Percentiles rank a stretch among this genome's conserved stretches.
These are phyloP conservation scores for Diaporthe citri DNA, from an alignment of 2,329 filamentous ascomycete species.

Conservation along the genomic window DNA sequence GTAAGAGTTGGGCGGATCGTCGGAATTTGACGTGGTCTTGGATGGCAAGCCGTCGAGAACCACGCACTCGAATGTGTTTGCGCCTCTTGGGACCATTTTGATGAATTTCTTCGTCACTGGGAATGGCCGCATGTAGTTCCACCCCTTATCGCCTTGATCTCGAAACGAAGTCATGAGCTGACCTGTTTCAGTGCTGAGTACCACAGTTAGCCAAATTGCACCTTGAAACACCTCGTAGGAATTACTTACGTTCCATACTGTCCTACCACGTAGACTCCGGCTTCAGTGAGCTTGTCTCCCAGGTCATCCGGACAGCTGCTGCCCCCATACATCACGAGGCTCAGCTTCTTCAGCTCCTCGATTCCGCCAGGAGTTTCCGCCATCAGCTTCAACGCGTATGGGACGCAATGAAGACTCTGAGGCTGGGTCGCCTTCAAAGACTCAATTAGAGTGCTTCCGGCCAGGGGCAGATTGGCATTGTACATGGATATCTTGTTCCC, in stretches of 20 bases:
- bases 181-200: constrained; percentile 65
- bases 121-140: constrained; percentile 65
- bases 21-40: constrained; percentile 52
- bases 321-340: constrained; percentile 64
- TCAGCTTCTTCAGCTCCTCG: constrained; percentile 54
- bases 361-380: constrained; percentile 66
- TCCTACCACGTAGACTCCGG: constrained; percentile 62
- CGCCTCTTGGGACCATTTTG: constrained; percentile 49
- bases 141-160: constrained; percentile 62
- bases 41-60: constrained; percentile 49
- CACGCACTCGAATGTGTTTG: constrained; percentile 49
- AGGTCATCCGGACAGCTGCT: constrained; percentile 66
- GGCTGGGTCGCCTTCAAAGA: constrained; percentile 55
- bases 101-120: constrained; percentile 57
- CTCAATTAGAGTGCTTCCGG: constrained; percentile 56
- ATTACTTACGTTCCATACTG: constrained; percentile 62
- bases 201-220: neutral
- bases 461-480: constrained; percentile 63
- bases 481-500: constrained; percentile 61
- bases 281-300: constrained; percentile 60
- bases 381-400: constrained; percentile 69
- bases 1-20: constrained; percentile 59
- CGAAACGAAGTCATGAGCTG: constrained; percentile 68
- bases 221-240: too few species aligned
- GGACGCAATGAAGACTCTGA: constrained; percentile 67